Evolutionary conservation across 2,329 filamentous ascomycete genomes (phyloP).

Genomic region (Leptographium radiaticola): DNA sequence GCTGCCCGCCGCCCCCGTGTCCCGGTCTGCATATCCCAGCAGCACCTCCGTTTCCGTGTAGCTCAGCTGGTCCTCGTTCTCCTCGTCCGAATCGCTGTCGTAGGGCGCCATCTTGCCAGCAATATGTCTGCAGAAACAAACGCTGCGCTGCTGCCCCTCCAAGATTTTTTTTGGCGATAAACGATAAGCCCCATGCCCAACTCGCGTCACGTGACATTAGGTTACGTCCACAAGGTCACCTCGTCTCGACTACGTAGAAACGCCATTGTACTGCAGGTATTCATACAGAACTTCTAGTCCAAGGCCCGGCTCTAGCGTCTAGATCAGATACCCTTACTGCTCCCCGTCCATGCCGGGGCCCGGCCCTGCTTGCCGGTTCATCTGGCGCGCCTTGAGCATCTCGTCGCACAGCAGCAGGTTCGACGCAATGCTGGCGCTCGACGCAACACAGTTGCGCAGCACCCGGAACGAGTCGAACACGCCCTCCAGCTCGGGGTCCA

Average conservation of each 20-base stretch:
- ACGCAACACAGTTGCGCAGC: constrained; percentile 83
- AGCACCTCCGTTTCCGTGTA: constrained; percentile 78
- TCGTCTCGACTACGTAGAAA: constrained; percentile 5
- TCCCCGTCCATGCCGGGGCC: constrained; percentile 53
- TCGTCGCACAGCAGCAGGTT: constrained; percentile 95
- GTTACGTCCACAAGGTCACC: constrained; percentile 2
- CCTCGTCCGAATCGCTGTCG: constrained; percentile 74
- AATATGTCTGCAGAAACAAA: neutral
- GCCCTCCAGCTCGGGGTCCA: constrained; percentile 87
- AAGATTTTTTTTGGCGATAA: constrained; percentile 1
- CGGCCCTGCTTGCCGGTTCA: constrained; percentile 55
- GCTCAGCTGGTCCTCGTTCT: constrained; percentile 29
- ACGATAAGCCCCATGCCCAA: neutral
- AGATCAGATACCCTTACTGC: constrained; percentile 21
- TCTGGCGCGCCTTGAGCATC: constrained; percentile 93
- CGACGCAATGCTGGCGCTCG: constrained; percentile 85
- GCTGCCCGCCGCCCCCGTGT: constrained; percentile 44
- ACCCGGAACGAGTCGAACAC: constrained; percentile 96
- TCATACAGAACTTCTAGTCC: constrained; percentile 22
- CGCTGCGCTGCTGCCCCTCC: neutral
- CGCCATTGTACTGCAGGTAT: constrained; percentile 14
- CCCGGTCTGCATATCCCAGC: constrained; percentile 65
- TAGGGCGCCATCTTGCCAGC: constrained; percentile 52
- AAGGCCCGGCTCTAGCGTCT: neutral
- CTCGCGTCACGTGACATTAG: constrained; percentile 1